Evolutionary conservation across 257 asterid genomes (phyloP), one percentile per base, ranked within the genome.

Genomic region (Primulina eburnea): DNA sequence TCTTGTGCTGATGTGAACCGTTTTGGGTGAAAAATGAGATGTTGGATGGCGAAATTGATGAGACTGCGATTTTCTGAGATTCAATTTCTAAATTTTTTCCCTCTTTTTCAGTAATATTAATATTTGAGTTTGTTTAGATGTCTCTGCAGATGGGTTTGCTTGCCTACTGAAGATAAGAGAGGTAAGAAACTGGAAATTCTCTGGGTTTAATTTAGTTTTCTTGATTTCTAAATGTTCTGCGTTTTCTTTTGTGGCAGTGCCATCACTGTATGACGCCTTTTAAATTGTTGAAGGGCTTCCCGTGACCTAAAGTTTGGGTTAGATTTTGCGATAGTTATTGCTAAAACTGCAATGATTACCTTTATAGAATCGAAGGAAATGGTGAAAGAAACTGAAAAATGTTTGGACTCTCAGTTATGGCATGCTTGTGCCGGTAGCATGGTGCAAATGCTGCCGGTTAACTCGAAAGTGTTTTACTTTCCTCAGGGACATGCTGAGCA

Each of bases 401-500:
- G 89, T 65, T 79, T 93, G 78, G 99, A 89, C 80, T 85, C 96
- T 71, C 99, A 86, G 75, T 58, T 93, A n/a, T 93, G 99, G 97
- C 97, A 90, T 75, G 99, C 97, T 58, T 93, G 99, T 82, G 99
- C 97, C 35, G 99, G 99, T 29, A 83, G 90, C 77, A 89, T 90
- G 96, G 95, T 89, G 68, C 96, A 90, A 77, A 90, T 90, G 90
- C 97, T 92, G 0, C 56, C 79, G 4, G 66, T 81, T 18, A 85
- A 88, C 75, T 82, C 99, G 1, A 79, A 77, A 64, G 96, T 93
- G 5, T 87, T 74, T 63, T 93, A 93, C 82, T 93, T 93, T 75
- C 97, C 98, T n/a, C 98, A 90, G 62, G 98, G 98, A 2, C 98
- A 89, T 56, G 81, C 89, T 0, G 99, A 93, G 78, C 99, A 93